These are phyloP conservation scores for Cyberlindnera mississippiensis DNA, from an alignment of 805 yeast species.

Conservation along the genomic window DNA sequence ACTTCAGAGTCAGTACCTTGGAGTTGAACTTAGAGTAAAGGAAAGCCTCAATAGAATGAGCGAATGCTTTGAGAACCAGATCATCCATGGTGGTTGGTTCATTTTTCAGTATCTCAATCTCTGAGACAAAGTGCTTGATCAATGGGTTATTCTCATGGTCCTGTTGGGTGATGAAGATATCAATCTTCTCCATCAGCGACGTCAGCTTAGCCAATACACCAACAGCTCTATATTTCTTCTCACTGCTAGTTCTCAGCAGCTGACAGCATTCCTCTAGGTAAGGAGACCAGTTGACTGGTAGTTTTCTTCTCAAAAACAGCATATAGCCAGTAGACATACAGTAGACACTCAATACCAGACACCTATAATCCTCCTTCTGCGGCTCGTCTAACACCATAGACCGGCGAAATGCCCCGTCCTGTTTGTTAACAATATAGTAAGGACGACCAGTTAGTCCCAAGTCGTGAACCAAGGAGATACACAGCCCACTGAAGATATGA, in stretches of 20 bases:
- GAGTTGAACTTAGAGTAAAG: constrained; percentile 22
- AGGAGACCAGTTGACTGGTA: constrained; percentile 56
- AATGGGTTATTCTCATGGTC: constrained; percentile 20
- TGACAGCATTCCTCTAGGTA: constrained; percentile 60
- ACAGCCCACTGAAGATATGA: constrained; percentile 61
- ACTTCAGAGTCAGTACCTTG: constrained; percentile 17
- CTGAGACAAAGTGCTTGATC: constrained; percentile 16
- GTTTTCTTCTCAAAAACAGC: constrained; percentile 59
- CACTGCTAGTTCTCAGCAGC: constrained; percentile 37
- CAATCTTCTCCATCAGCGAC: constrained; percentile 56
- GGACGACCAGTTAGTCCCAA: constrained; percentile 64
- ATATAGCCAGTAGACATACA: constrained; percentile 59
- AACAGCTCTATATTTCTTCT: constrained; percentile 36
- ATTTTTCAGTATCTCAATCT: constrained; percentile 13
- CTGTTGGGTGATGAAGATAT: constrained; percentile 12
- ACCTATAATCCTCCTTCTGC: constrained; percentile 42
- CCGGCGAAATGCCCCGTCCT: constrained; percentile 38
- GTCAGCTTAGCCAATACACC: constrained; percentile 59
- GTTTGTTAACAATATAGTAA: constrained; percentile 37
- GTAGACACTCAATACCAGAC: constrained; percentile 55
- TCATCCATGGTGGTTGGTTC: constrained; percentile 11
- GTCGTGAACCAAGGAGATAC: constrained; percentile 69
- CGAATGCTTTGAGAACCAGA: constrained; percentile 19
- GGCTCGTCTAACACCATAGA: constrained; percentile 38
- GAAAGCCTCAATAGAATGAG: constrained; percentile 25